Evolutionary conservation across 2,329 filamentous ascomycete genomes (phyloP), one percentile per base, ranked within the genome.

Genomic region (Hypoxylon sp.): DNA sequence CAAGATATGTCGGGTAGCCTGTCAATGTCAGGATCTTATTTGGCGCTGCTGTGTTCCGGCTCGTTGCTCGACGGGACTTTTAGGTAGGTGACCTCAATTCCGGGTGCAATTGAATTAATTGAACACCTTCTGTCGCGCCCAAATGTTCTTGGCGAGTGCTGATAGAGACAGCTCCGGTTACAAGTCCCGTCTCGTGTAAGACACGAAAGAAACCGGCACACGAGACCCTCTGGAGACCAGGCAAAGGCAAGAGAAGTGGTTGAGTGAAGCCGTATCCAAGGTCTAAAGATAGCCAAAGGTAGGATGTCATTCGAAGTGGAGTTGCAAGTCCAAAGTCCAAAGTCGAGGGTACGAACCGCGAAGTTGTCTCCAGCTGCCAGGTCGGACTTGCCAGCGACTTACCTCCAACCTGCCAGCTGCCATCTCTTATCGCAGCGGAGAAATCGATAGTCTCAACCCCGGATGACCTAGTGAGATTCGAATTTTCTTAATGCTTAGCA

Each of bases 81-180:
- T n/a, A n/a, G 20, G 37, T 47, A 55, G 26, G 60, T 57, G 24
- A 60, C 50, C 50, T 27, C 24, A 56, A 58, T 58, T 33, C 53
- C 50, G 43, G 48, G 20, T 41, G 49, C 33, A 49, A 58, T 57
- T 51, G 57, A 60, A 63, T 58, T 60, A 60, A 57, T 60, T 58
- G 54, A 46, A 60, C 53, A 52, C 40, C 41, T 33, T n/a, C n/a
- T 55, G 54, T 60, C 42, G 53, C 49, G 48, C 50, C 54, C 54
- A 37, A 48, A 49, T 48, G 38, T 31, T 35, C 55, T 49, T 60
- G 53, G 43, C 27, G 51, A 47, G 37, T 38, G 31, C 48, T 29
- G 48, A 43, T 21, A 46, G 27, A 33, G 33, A 45, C 24, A 17
- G 23, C 11, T 37, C 13, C 20, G 11, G 20, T 4, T 20, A 18